phyloP scores from a whole-genome alignment of 306 rosid genomes.

The Cicer judaicum region DNA sequence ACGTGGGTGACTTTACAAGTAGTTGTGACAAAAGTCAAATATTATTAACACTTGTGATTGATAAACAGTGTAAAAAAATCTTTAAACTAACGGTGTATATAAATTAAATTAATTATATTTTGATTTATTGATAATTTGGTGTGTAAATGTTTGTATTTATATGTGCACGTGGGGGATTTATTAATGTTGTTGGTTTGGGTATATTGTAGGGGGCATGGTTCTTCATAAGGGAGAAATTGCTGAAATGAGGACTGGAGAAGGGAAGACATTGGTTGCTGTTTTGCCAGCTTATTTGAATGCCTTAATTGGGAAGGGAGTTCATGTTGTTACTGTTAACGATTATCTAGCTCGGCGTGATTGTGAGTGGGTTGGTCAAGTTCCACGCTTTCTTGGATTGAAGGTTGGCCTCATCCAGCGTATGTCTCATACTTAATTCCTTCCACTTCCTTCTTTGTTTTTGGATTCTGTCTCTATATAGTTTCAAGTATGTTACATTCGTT shows the following conservation, averaged over 20 bases:
- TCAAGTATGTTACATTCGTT: slow-evolving; percentile 11
- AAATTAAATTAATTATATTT: background rate
- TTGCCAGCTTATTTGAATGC: slow-evolving; percentile 98
- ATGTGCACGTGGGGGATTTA: background rate
- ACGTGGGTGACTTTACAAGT: no score
- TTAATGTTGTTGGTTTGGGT: slow-evolving; percentile 37
- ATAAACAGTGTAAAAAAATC: no score
- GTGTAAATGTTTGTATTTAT: background rate
- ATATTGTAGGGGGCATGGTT: slow-evolving; percentile 82
- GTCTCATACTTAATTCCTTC: slow-evolving; percentile 57
- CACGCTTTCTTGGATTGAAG: slow-evolving; percentile 98
- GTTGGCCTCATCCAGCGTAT: slow-evolving; percentile 99
- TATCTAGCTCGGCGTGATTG: slow-evolving; percentile 95
- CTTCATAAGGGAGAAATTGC: slow-evolving; percentile 98
- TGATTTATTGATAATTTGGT: background rate
- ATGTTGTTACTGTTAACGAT: slow-evolving; percentile 94
- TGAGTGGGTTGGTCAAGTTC: slow-evolving; percentile 99
- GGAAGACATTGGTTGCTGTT: slow-evolving; percentile 94
- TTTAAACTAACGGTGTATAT: no score
- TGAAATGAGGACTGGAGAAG: slow-evolving; percentile 99
- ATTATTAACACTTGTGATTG: no score
- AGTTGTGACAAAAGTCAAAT: no score
- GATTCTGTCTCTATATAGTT: slow-evolving; percentile 13
- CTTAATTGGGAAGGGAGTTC: slow-evolving; percentile 87
- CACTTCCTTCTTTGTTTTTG: background rate